Conservation (phyloP, 2,329 filamentous ascomycete genomes). For the Xylariales sp. region DNA sequence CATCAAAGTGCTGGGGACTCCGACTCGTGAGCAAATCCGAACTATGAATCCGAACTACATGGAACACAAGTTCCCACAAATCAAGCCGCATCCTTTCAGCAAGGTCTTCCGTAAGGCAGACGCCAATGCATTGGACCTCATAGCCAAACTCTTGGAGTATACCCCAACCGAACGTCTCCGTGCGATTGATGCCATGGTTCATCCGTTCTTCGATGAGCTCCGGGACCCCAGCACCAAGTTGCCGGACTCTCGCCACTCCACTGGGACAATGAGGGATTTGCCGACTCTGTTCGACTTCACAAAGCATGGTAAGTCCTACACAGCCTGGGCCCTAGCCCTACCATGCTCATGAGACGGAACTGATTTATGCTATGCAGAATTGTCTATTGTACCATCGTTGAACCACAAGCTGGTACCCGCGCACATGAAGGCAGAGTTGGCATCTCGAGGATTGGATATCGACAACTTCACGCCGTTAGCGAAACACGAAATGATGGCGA, state of each 20-base stretch:
- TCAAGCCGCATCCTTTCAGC: constrained; percentile 98
- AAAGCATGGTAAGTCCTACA: constrained; percentile 72
- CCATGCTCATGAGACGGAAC: too few species aligned
- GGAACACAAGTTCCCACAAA: constrained; percentile 99
- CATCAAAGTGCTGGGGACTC: constrained; percentile 97
- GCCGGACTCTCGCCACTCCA: constrained; percentile 88
- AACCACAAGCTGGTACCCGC: constrained; percentile 84
- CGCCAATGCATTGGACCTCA: constrained; percentile 86
- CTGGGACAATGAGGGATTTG: constrained; percentile 73
- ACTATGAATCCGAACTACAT: constrained; percentile 99
- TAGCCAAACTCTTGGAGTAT: constrained; percentile 90
- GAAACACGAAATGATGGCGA: constrained; percentile 96
- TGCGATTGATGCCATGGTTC: constrained; percentile 93
- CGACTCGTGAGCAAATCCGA: constrained; percentile 94
- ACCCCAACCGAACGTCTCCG: constrained; percentile 93
- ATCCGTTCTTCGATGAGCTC: constrained; percentile 97
- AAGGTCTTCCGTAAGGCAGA: constrained; percentile 99
- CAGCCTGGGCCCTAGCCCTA: too few species aligned
- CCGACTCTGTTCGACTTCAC: constrained; percentile 91
- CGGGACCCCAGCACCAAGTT: constrained; percentile 86
- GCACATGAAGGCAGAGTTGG: constrained; percentile 72
- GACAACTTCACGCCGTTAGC: constrained; percentile 88
- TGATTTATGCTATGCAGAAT: too few species aligned
- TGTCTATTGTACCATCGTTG: constrained; percentile 87
- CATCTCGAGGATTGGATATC: constrained; percentile 78